Conservation (phyloP, 495 filamentous ascomycete species). For the Paragyromitra xinjiangensis region DNA sequence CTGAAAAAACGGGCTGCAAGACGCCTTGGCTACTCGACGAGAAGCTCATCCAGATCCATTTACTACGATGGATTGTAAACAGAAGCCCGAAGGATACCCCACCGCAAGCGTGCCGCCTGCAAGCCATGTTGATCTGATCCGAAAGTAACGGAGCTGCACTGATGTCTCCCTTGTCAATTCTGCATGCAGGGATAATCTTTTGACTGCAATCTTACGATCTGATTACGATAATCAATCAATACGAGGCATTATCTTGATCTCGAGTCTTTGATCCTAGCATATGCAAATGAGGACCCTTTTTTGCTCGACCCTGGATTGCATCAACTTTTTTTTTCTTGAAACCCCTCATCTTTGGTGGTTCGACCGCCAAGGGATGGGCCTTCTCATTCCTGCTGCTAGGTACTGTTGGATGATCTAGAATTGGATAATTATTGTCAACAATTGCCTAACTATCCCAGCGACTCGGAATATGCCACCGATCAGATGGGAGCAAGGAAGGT, state of each 20-base stretch:
- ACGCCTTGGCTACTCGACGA: neutral
- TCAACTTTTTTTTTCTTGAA: constrained; percentile 10
- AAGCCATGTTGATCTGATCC: neutral
- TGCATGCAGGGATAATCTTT: constrained; percentile 30
- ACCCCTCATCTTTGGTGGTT: constrained; percentile 31
- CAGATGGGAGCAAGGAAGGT: constrained; percentile 24
- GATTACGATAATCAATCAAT: constrained; percentile 53
- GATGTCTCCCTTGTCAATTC: constrained; percentile 16
- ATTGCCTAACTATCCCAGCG: constrained; percentile 3
- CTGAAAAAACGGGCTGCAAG: neutral
- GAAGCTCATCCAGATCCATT: constrained; percentile 22
- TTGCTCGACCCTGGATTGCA: constrained; percentile 26
- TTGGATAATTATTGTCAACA: constrained; percentile 7
- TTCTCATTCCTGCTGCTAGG: constrained; percentile 7
- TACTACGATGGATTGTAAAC: neutral
- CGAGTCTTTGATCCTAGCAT: constrained; percentile 6
- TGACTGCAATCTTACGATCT: constrained; percentile 51
- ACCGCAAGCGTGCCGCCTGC: neutral
- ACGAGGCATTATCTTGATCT: constrained; percentile 11
- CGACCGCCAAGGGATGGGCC: constrained; percentile 10
- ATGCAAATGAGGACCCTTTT: constrained; percentile 8
- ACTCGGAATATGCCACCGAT: constrained; percentile 13
- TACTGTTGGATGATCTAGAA: constrained; percentile 20
- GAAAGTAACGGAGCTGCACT: neutral
- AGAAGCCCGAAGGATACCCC: neutral